Evolutionary conservation across 805 yeast genomes (phyloP), one percentile per base, ranked within the genome.

Genomic region (Candida insectorum): DNA sequence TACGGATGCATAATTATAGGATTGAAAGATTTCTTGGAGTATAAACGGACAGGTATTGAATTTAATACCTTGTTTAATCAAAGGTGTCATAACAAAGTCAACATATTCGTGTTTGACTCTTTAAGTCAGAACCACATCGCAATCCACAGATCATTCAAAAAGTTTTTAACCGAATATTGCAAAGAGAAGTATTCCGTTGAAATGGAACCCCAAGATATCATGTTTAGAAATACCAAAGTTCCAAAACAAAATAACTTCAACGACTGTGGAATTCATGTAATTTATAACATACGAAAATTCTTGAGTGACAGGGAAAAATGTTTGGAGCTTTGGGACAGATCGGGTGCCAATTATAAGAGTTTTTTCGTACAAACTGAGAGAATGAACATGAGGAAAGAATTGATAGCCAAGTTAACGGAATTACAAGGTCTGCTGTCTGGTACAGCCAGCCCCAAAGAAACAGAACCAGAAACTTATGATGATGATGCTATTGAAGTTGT

Each of bases 251-350:
- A 79, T 19, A 93, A 93, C 54, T 79, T 81, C 60, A 85, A 88
- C 52, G 98, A 93, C 54, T 93, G 98, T 62, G 98, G 98, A 1
- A 77, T 93, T 14, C 96, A 85, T 59, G 85, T 91, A 2, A 81
- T 93, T 11, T 81, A 81, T 45, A 88, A 84, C 47, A 70, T 81
- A 9, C 63, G 67, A 36, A 75, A 71, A 41, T 79, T 85, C 57
- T 63, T 81, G 28, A 60, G 61, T 16, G 57, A 73, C 24, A 75
- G 78, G 0, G 45, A 45, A 0, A 62, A 53, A 16, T 79, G 85
- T 32, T 60, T 73, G 28, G 51, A 52, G 26, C 43, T 73, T 8
- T 78, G 85, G 85, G 52, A 59, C 36, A 45, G 33, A 6, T 24
- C 31, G 21, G 21, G 6, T 18, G 6, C 26, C 21, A 6, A 29